These are phyloP conservation scores for Arabis alpina DNA, from an alignment of 345 rosid genomes.

Conservation along the genomic window DNA sequence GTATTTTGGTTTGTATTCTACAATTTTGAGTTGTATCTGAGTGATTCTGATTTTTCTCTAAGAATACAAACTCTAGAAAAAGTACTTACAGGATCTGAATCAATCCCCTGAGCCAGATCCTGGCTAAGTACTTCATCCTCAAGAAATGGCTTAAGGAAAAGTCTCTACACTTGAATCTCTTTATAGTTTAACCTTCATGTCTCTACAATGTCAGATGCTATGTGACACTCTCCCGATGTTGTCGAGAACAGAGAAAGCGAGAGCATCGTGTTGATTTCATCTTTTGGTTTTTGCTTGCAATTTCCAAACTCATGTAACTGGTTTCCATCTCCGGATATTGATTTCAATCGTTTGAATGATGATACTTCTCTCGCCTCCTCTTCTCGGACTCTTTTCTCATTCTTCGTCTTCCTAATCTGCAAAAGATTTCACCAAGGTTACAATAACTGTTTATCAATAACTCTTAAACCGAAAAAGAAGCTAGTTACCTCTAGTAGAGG, in stretches of 20 bases:
- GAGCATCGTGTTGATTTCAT: slow-evolving; percentile 43
- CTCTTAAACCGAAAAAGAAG: not conserved
- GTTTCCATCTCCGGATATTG: slow-evolving; percentile 7
- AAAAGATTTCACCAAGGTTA: slow-evolving; percentile 18
- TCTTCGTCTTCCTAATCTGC: slow-evolving; percentile 20
- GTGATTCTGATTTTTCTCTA: slow-evolving; percentile 11
- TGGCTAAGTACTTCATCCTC: slow-evolving; percentile 43
- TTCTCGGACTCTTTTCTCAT: slow-evolving; percentile 32
- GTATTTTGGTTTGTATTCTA: slow-evolving; percentile 17
- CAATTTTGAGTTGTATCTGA: not conserved
- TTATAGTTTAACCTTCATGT: slow-evolving; percentile 19
- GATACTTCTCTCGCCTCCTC: slow-evolving; percentile 19
- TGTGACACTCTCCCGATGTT: slow-evolving; percentile 29
- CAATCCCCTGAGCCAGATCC: slow-evolving; percentile 34
- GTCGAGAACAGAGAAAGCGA: slow-evolving; percentile 43
- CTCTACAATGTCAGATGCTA: slow-evolving; percentile 25
- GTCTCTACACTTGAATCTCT: slow-evolving; percentile 24
- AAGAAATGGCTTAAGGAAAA: slow-evolving; percentile 23
- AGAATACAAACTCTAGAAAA: slow-evolving; percentile 30
- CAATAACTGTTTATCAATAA: not conserved
- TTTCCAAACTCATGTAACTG: slow-evolving; percentile 16
- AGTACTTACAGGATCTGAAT: slow-evolving; percentile 47
- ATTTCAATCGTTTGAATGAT: slow-evolving; percentile 27
- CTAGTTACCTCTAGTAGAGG: slow-evolving; percentile 44
- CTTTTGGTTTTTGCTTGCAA: slow-evolving; percentile 20